Conservation (phyloP, 2,329 filamentous ascomycete species). For the Phialocephala sp. region DNA sequence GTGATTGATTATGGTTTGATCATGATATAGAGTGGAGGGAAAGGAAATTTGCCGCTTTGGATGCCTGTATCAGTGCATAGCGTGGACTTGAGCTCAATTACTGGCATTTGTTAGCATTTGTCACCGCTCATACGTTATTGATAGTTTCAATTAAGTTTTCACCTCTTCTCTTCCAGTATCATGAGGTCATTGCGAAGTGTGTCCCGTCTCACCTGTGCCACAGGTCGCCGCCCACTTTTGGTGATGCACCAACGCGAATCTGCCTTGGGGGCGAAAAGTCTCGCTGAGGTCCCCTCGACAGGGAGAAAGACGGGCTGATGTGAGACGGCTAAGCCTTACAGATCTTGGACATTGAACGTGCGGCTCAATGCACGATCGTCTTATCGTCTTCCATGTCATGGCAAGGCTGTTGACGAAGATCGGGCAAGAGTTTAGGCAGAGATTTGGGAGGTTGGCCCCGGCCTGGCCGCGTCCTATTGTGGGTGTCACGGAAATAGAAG, state of each 20-base stretch:
- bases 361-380: not conserved
- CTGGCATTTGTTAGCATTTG: slow-evolving; percentile 12
- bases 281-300: not conserved
- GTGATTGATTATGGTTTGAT: not conserved
- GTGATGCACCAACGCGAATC: not conserved
- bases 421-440: not conserved
- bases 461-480: not conserved
- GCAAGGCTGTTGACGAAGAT: not conserved
- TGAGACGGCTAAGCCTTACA: not conserved
- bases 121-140: slow-evolving; percentile 12
- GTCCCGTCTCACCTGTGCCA: not conserved
- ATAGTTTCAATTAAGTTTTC: slow-evolving; percentile 7
- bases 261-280: not conserved
- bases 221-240: slow-evolving; percentile 1
- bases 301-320: not conserved
- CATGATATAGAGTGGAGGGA: slow-evolving; percentile 8
- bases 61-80: slow-evolving; percentile 11
- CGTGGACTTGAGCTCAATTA: slow-evolving; percentile 2
- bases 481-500: slow-evolving; percentile 9
- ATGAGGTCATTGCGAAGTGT: not conserved
- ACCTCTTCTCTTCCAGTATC: slow-evolving; percentile 4
- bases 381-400: slow-evolving; percentile 4
- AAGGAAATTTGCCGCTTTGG: slow-evolving; percentile 7
- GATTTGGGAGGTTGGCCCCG: not conserved
- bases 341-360: not conserved